Conservation (phyloP, 352 stramenopile genomes). For the Pythium graminicola region DNA sequence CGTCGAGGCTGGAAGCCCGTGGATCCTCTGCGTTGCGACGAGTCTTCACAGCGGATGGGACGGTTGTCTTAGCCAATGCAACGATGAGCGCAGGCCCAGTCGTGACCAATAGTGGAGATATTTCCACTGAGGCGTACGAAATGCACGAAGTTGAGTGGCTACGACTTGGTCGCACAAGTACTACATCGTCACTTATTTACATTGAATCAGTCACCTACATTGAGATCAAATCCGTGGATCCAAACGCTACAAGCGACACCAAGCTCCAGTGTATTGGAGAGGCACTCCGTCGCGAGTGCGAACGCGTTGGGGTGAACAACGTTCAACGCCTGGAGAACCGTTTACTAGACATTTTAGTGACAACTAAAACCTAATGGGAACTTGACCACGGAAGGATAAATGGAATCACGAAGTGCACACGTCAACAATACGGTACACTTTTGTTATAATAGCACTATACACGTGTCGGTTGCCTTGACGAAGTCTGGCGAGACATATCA, state of each 20-base stretch:
- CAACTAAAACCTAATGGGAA: too few species aligned
- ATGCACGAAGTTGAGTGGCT: not conserved
- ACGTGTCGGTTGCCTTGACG: not conserved
- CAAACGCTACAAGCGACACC: not conserved
- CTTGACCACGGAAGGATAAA: too few species aligned
- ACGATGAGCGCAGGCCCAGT: too few species aligned
- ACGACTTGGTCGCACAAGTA: not conserved
- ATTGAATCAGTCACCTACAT: not conserved
- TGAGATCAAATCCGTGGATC: not conserved
- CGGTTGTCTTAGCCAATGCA: too few species aligned
- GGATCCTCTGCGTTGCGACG: not conserved
- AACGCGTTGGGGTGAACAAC: not conserved
- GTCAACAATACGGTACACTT: not conserved
- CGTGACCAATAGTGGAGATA: too few species aligned
- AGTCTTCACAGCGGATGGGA: not conserved
- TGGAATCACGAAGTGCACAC: not conserved
- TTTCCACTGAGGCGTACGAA: not conserved
- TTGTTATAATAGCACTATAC: not conserved
- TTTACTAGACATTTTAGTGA: not conserved
- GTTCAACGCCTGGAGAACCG: constrained; percentile 1
- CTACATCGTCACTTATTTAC: not conserved
- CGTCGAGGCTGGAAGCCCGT: not conserved
- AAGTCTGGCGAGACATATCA: not conserved
- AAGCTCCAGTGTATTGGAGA: not conserved
- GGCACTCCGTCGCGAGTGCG: not conserved